phyloP scores from a whole-genome alignment of 1,284 basidiomycete species.

The Fomitiporia mediterranea region DNA sequence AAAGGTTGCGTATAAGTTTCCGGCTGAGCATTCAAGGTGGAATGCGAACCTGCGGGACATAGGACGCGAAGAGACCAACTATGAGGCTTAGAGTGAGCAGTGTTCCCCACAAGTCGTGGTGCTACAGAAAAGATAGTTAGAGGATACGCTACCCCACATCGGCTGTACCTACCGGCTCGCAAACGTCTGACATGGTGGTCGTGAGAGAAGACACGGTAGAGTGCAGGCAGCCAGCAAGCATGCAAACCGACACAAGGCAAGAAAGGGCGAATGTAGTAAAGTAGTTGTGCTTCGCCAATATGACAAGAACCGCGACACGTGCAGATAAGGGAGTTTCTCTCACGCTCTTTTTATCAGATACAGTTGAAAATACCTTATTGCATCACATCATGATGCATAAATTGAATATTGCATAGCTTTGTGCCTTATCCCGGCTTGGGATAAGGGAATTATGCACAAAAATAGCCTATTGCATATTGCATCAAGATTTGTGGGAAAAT shows the following conservation, averaged over 20 bases:
- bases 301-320: not conserved
- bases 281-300: too few relatives aligned
- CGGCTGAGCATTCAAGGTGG: not conserved
- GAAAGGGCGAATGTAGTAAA: too few relatives aligned
- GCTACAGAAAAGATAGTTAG: conserved; percentile 34
- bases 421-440: not conserved
- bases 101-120: conserved; percentile 73
- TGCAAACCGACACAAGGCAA: too few relatives aligned
- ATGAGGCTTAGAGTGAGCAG: conserved; percentile 74
- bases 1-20: conserved; percentile 6
- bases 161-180: conserved; percentile 9
- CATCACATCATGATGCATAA: not conserved
- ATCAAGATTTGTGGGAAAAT: not conserved
- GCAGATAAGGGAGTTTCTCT: conserved; percentile 1
- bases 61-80: conserved; percentile 80
- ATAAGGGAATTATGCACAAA: not conserved
- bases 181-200: conserved; percentile 16
- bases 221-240: not conserved
- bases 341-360: conserved; percentile 4
- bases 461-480: not conserved
- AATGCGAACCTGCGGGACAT: conserved; percentile 73
- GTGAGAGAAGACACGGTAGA: not conserved
- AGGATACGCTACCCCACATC: not conserved
- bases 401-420: not conserved
- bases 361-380: not conserved